Evolutionary conservation across 2,329 filamentous ascomycete species (phyloP).

Genomic region (Paecilomyces niveus): DNA sequence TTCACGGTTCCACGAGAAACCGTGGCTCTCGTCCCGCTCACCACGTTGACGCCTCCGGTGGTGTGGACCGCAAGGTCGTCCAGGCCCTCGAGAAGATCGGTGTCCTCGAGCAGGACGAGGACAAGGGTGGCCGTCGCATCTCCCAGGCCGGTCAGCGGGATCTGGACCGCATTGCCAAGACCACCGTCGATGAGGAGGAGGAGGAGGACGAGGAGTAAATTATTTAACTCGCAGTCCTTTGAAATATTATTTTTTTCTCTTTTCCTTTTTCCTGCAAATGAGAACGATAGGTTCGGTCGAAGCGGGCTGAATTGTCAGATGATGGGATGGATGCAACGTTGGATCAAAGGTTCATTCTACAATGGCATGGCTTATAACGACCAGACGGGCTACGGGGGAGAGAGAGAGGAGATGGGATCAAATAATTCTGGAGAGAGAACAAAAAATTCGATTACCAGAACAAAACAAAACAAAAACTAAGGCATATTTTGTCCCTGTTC

Average conservation of each 20-base stretch:
- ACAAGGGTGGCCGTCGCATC: constrained; percentile 97
- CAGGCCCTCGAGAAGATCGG: constrained; percentile 99
- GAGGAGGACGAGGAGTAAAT: constrained; percentile 39
- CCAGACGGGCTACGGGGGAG: not conserved
- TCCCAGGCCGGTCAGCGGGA: constrained; percentile 98
- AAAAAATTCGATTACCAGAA: not conserved
- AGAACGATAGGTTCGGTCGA: not conserved
- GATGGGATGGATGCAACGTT: not conserved
- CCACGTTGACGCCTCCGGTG: constrained; percentile 92
- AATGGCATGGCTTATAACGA: not conserved
- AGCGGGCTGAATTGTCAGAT: not conserved
- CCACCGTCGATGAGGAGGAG: constrained; percentile 47
- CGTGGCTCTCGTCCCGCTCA: constrained; percentile 83
- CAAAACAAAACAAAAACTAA: not conserved
- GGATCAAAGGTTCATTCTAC: not conserved
- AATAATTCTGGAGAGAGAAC: not conserved
- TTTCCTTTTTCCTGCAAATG: constrained; percentile 2
- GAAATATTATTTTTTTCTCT: no score
- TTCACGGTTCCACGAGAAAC: constrained; percentile 96
- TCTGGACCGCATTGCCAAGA: constrained; percentile 91
- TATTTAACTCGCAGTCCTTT: no score
- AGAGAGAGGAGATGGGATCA: not conserved
- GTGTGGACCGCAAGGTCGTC: constrained; percentile 94
- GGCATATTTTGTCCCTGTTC: not conserved
- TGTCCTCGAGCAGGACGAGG: constrained; percentile 94